phyloP scores from a whole-genome alignment of 768 basidiomycete genomes.

The Tephrocybe sp. region DNA sequence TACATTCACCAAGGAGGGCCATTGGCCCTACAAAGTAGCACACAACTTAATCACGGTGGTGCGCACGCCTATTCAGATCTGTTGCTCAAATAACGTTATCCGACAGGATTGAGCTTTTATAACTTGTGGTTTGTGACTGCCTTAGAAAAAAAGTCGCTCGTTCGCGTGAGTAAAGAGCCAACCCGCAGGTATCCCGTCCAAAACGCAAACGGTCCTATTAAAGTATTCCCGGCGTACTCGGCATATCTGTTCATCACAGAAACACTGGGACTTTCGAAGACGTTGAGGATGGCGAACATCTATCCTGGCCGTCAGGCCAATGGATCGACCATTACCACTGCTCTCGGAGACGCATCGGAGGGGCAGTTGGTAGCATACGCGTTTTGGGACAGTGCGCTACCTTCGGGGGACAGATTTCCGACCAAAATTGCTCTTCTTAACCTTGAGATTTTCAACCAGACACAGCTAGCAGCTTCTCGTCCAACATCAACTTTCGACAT shows the following conservation, averaged over 20 bases:
- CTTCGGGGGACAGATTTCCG: slow-evolving; percentile 32
- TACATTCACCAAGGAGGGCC: slow-evolving; percentile 59
- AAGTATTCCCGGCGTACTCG: slow-evolving; percentile 55
- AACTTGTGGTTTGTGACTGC: slow-evolving; percentile 40
- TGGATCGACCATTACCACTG: slow-evolving; percentile 53
- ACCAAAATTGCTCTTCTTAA: slow-evolving; percentile 50
- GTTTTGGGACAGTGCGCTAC: slow-evolving; percentile 40
- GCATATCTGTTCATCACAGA: slow-evolving; percentile 54
- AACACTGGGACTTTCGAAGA: slow-evolving; percentile 42
- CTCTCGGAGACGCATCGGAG: slow-evolving; percentile 43
- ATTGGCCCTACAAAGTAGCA: slow-evolving; percentile 48
- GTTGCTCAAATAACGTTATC: not conserved
- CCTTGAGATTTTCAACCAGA: slow-evolving; percentile 51
- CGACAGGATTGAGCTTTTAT: slow-evolving; percentile 41
- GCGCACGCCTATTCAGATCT: not conserved
- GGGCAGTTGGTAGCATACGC: slow-evolving; percentile 54
- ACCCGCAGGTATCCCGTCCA: slow-evolving; percentile 54
- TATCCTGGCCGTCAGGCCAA: slow-evolving; percentile 53
- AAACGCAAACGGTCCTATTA: slow-evolving; percentile 45
- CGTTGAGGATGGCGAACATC: slow-evolving; percentile 45
- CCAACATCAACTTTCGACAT: slow-evolving; percentile 48
- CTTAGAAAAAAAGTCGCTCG: no score
- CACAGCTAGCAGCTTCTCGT: slow-evolving; percentile 37
- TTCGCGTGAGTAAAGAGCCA: not conserved
- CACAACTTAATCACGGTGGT: slow-evolving; percentile 51